phyloP scores from a whole-genome alignment of 192 early-diverging fungal species.

The Phycomyces nitens region DNA sequence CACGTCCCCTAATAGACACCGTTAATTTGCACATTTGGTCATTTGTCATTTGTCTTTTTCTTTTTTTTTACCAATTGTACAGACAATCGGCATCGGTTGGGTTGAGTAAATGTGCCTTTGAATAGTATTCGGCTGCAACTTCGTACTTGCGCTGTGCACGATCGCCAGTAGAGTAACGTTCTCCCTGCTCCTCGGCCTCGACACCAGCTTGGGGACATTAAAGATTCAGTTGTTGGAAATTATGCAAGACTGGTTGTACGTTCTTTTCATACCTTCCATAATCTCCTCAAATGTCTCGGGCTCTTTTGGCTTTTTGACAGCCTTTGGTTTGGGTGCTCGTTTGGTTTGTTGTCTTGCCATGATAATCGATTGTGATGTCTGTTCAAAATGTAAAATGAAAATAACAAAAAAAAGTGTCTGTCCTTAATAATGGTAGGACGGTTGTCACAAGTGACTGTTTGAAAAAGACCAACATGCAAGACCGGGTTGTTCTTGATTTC shows the following conservation, averaged over 20 bases:
- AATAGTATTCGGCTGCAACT: conserved; percentile 61
- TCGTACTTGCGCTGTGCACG: conserved; percentile 68
- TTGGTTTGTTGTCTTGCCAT: background rate
- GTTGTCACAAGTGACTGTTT: conserved; percentile 4
- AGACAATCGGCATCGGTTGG: conserved; percentile 54
- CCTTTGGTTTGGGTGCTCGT: conserved; percentile 13
- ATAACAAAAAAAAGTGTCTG: background rate
- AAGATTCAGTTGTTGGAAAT: too few relatives aligned
- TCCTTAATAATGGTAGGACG: background rate
- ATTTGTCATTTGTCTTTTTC: background rate
- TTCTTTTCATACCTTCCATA: conserved; percentile 44
- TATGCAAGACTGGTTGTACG: background rate
- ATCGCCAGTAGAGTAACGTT: conserved; percentile 62
- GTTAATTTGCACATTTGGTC: background rate
- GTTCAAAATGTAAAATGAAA: background rate
- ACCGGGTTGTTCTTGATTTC: too few relatives aligned
- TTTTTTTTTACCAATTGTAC: conserved; percentile 58
- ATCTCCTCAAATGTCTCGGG: conserved; percentile 55
- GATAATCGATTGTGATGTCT: background rate
- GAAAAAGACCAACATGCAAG: too few relatives aligned
- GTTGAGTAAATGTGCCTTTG: conserved; percentile 52
- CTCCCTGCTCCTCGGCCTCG: conserved; percentile 57
- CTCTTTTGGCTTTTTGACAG: conserved; percentile 31
- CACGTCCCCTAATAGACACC: conserved; percentile 43
- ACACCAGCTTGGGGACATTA: conserved; percentile 48